Conservation (phyloP, 768 basidiomycete species). For the Suillus decipiens region DNA sequence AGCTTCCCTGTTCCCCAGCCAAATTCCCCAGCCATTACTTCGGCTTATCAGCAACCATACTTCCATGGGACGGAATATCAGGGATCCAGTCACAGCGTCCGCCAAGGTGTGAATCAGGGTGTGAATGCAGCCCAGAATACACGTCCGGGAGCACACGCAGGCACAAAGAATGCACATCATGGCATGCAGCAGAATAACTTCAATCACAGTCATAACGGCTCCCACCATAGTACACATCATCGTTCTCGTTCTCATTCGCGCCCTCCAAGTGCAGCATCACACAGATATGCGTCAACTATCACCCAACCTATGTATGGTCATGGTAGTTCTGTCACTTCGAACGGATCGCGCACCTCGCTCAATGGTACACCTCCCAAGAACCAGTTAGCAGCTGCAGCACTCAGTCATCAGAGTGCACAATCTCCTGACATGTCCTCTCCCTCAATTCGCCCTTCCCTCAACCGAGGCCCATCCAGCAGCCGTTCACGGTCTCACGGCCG, state of each 20-base stretch:
- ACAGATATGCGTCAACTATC: constrained; percentile 29
- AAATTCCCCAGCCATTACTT: constrained; percentile 4
- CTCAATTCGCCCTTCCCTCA: constrained; percentile 12
- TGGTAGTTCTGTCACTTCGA: constrained; percentile 22
- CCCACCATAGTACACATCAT: constrained; percentile 22
- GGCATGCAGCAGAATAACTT: constrained; percentile 8
- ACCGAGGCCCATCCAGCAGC: constrained; percentile 15
- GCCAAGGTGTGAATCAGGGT: constrained; percentile 18
- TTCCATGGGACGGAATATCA: constrained; percentile 22
- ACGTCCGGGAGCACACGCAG: constrained; percentile 11
- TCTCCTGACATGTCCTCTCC: constrained; percentile 13
- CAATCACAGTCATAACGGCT: constrained; percentile 13
- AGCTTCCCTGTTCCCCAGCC: constrained; percentile 8
- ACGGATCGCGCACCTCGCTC: constrained; percentile 25
- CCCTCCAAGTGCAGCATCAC: constrained; percentile 33
- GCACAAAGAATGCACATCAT: constrained; percentile 4
- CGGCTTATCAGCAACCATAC: constrained; percentile 1
- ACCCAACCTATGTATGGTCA: constrained; percentile 30
- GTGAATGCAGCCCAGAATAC: constrained; percentile 19
- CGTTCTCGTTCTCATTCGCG: constrained; percentile 26
- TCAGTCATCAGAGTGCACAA: constrained; percentile 14
- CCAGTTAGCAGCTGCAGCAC: constrained; percentile 4
- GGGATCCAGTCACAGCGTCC: constrained; percentile 17
- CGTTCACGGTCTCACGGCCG: constrained; percentile 24
- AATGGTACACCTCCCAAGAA: constrained; percentile 12